Evolutionary conservation across 805 yeast genomes (phyloP).

Genomic region (Candida qinlingensis): DNA sequence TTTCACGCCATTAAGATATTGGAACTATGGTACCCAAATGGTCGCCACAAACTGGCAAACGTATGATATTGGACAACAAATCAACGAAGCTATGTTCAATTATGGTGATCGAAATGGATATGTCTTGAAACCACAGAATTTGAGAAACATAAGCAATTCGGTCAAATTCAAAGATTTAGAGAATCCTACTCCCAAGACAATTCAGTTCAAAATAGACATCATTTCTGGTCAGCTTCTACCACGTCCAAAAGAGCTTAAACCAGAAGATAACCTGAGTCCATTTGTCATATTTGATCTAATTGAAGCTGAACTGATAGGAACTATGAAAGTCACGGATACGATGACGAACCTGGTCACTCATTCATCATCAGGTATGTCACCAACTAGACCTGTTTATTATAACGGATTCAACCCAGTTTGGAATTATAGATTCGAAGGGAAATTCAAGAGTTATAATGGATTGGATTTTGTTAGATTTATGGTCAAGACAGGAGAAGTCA

Average conservation of each 20-base stretch:
- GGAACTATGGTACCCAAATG: slow-evolving; percentile 89
- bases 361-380: slow-evolving; percentile 1
- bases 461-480: slow-evolving; percentile 54
- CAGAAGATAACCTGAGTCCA: slow-evolving; percentile 49
- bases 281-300: slow-evolving; percentile 55
- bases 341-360: background rate
- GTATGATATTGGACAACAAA: slow-evolving; percentile 80
- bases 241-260: slow-evolving; percentile 48
- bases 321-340: slow-evolving; percentile 11
- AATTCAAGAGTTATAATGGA: slow-evolving; percentile 32
- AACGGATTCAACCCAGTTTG: slow-evolving; percentile 90
- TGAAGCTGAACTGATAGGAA: slow-evolving; percentile 33
- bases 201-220: slow-evolving; percentile 36
- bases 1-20: slow-evolving; percentile 70
- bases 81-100: slow-evolving; percentile 79
- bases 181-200: slow-evolving; percentile 3
- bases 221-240: slow-evolving; percentile 88
- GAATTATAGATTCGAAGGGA: slow-evolving; percentile 51
- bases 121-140: slow-evolving; percentile 60
- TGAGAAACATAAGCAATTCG: slow-evolving; percentile 27
- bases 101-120: slow-evolving; percentile 62
- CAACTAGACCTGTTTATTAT: slow-evolving; percentile 36
- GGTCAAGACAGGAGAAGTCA: slow-evolving; percentile 38
- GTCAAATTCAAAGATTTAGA: slow-evolving; percentile 18
- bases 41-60: slow-evolving; percentile 98